Evolutionary conservation across 495 filamentous ascomycete genomes (phyloP), one percentile per base, ranked within the genome.

Genomic region (Lophiotrema nucula): DNA sequence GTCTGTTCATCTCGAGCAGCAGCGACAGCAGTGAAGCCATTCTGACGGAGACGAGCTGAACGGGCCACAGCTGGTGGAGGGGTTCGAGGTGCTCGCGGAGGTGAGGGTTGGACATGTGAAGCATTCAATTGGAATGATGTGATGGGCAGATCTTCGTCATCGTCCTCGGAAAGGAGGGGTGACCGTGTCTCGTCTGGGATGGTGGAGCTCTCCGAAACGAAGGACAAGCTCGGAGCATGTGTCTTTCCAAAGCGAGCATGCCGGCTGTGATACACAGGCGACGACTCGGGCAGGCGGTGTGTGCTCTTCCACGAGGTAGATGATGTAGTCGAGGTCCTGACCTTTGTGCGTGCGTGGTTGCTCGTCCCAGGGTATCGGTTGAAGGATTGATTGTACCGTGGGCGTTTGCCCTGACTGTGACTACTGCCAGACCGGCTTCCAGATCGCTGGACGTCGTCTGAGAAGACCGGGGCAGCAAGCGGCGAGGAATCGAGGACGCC

Each of bases 211-310:
- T 86, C 83, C 12, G 83, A 82, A 67, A 88, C 85, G 67, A 93
- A 92, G 18, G 87, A 86, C 13, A 87, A 70, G 52, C 80, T 79
- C 2, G 83, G 79, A n/a, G 79, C 79, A 27, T 76, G 75, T 12
- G 81, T 82, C 2, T 81, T 80, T 55, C 59, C 55, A 37, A 86
- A 88, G 63, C 84, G 81, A 23, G 78, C 72, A 55, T 88, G 83
- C 48, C 83, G 80, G 41, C 78, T 77, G 39, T 77, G 80, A 57
- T 85, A 85, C 54, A 86, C 81, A 5, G 92, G 91, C 1, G 92
- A 95, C 3, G 90, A 95, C 69, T 92, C 84, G 13, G 88, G 83
- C 26, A 92, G 76, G 65, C 84, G 83, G 65, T 88, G 82, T 22
- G 81, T 75, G 58, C 76, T 81, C 69, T 88, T 91, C 89, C 88